phyloP scores from a whole-genome alignment of 129 eudicot species.

The Artemisia annua region DNA sequence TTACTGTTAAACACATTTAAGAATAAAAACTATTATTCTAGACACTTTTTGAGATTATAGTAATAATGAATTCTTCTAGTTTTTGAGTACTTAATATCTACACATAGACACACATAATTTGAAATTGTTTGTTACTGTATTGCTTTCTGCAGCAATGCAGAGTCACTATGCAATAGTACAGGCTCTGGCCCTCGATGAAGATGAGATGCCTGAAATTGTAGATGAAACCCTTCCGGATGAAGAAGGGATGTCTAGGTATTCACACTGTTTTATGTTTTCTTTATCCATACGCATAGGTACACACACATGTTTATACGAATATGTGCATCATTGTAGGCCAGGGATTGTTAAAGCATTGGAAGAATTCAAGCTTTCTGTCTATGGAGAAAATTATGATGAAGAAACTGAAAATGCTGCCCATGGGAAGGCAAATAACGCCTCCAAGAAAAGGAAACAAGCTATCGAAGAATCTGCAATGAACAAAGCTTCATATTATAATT shows the following conservation, averaged over 20 bases:
- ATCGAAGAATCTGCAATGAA: constrained; percentile 35
- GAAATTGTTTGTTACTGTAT: neutral
- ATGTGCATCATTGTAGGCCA: constrained; percentile 50
- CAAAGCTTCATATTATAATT: constrained; percentile 64
- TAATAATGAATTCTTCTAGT: neutral
- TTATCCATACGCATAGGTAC: neutral
- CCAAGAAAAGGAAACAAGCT: constrained; percentile 67
- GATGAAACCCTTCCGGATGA: constrained; percentile 98
- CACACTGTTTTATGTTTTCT: neutral
- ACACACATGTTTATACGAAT: neutral
- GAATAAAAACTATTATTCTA: neutral
- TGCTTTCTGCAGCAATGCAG: constrained; percentile 72
- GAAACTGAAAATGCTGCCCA: constrained; percentile 33
- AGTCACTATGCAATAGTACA: constrained; percentile 91
- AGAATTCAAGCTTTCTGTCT: constrained; percentile 84
- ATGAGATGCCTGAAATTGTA: constrained; percentile 81
- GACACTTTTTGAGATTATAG: constrained; percentile 5
- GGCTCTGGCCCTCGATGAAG: constrained; percentile 95
- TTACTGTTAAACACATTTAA: neutral
- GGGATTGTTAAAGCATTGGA: constrained; percentile 84
- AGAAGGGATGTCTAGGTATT: constrained; percentile 92
- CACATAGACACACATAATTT: neutral
- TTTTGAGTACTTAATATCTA: neutral
- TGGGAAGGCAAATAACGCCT: constrained; percentile 46
- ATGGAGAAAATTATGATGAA: constrained; percentile 71